Conservation (phyloP, 208 protist species). For the Crithidia expoeki region DNA sequence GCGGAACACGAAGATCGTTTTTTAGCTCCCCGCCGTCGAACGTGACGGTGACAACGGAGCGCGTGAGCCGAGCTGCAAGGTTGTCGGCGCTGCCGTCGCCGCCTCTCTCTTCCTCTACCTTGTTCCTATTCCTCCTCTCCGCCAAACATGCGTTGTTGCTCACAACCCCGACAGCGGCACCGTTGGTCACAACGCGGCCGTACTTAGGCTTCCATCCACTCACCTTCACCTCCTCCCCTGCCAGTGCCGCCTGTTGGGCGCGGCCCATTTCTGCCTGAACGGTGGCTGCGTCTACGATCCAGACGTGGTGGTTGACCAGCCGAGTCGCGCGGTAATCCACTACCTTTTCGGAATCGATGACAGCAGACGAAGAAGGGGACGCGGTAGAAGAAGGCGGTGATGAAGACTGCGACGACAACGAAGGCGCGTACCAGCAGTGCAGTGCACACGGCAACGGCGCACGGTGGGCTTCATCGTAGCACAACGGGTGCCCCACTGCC, state of each 20-base stretch:
- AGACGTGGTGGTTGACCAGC: slow-evolving; percentile 68
- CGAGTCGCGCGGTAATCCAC: slow-evolving; percentile 52
- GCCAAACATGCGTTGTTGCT: slow-evolving; percentile 45
- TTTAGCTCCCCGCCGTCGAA: slow-evolving; percentile 63
- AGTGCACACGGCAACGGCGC: slow-evolving; percentile 35
- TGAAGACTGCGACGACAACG: too few relatives aligned
- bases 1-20: slow-evolving; percentile 68
- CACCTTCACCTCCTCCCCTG: background rate
- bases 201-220: slow-evolving; percentile 81
- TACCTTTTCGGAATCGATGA: background rate
- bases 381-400: too few relatives aligned
- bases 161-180: slow-evolving; percentile 63
- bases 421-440: slow-evolving; percentile 8
- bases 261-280: slow-evolving; percentile 39
- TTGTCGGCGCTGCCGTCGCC: background rate
- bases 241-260: background rate
- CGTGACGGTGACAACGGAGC: slow-evolving; percentile 43
- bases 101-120: too few relatives aligned
- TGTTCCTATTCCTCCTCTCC: background rate
- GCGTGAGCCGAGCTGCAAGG: slow-evolving; percentile 35
- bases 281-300: slow-evolving; percentile 37
- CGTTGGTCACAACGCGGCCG: slow-evolving; percentile 44
- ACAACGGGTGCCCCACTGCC: slow-evolving; percentile 45
- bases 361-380: background rate
- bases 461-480: slow-evolving; percentile 46